Evolutionary conservation across 2,329 filamentous ascomycete species (phyloP).

Genomic region (Dactylella cylindrospora): DNA sequence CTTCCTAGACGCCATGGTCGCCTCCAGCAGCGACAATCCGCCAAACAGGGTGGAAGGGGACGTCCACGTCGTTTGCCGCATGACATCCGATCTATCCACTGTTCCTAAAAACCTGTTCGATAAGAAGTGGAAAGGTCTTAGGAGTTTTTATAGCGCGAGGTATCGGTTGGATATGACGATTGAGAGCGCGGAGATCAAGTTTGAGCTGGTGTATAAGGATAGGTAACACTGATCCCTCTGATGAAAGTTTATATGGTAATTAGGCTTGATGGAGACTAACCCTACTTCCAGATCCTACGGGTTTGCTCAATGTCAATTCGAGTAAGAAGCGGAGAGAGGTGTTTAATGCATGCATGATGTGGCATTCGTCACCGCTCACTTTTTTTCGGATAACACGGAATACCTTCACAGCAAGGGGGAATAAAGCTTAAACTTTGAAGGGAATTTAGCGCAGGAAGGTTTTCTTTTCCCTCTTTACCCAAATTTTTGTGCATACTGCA

Average conservation of each 20-base stretch:
- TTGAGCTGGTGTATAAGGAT: conserved; percentile 42
- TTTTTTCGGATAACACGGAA: too few species aligned
- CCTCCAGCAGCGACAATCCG: conserved; percentile 37
- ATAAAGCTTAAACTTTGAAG: too few species aligned
- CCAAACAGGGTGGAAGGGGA: conserved; percentile 40
- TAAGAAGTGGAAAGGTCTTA: conserved; percentile 37
- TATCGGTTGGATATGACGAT: conserved; percentile 42
- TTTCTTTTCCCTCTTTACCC: too few species aligned
- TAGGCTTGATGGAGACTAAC: not conserved
- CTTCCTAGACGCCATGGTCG: conserved; percentile 42
- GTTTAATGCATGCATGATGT: too few species aligned
- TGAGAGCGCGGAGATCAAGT: conserved; percentile 42
- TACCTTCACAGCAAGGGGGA: too few species aligned
- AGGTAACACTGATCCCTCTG: conserved; percentile 2
- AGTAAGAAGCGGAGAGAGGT: conserved; percentile 3
- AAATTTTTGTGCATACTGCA: too few species aligned
- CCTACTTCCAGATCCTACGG: conserved; percentile 19
- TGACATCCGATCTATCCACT: conserved; percentile 35
- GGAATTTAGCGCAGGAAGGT: too few species aligned
- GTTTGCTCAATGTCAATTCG: conserved; percentile 37
- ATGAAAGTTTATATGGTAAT: too few species aligned
- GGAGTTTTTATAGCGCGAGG: conserved; percentile 40
- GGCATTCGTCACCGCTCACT: too few species aligned
- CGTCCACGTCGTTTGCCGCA: conserved; percentile 38
- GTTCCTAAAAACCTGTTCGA: conserved; percentile 36